Evolutionary conservation across 108 stramenopile species (phyloP).

Genomic region (Discostella stelligeroides): DNA sequence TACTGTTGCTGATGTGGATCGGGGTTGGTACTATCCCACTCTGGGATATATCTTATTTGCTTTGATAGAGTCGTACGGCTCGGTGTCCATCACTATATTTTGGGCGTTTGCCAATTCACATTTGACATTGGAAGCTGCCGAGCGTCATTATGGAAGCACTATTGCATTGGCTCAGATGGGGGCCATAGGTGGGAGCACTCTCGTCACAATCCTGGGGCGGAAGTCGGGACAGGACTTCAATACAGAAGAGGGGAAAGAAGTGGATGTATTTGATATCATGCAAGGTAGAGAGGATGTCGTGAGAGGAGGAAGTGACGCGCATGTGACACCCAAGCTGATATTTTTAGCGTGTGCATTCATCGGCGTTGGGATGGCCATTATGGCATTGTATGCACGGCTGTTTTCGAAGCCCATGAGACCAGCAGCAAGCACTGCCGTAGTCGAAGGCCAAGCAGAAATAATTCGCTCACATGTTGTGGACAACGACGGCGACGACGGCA

Average conservation of each 20-base stretch:
- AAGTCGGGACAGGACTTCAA: not conserved
- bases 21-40: constrained; percentile 56
- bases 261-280: constrained; percentile 15
- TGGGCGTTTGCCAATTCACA: constrained; percentile 96
- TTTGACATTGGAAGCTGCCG: constrained; percentile 84
- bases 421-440: not conserved
- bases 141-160: constrained; percentile 92
- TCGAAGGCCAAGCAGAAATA: not conserved
- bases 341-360: constrained; percentile 46
- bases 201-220: constrained; percentile 56
- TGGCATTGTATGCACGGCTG: constrained; percentile 42
- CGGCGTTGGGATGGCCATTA: constrained; percentile 32
- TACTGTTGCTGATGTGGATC: not conserved
- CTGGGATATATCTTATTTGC: constrained; percentile 89
- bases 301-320: constrained; percentile 33
- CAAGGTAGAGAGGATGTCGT: constrained; percentile 12
- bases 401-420: constrained; percentile 4
- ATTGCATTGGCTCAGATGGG: constrained; percentile 94
- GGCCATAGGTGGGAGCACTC: constrained; percentile 86
- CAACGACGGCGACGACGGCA: not conserved
- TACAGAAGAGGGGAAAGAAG: constrained; percentile 3
- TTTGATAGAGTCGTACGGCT: constrained; percentile 94
- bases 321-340: constrained; percentile 43
- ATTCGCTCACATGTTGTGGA: not conserved
- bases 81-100: constrained; percentile 90